These are phyloP conservation scores for Lentinula sp. DNA, from an alignment of 768 basidiomycete genomes.

Conservation along the genomic window DNA sequence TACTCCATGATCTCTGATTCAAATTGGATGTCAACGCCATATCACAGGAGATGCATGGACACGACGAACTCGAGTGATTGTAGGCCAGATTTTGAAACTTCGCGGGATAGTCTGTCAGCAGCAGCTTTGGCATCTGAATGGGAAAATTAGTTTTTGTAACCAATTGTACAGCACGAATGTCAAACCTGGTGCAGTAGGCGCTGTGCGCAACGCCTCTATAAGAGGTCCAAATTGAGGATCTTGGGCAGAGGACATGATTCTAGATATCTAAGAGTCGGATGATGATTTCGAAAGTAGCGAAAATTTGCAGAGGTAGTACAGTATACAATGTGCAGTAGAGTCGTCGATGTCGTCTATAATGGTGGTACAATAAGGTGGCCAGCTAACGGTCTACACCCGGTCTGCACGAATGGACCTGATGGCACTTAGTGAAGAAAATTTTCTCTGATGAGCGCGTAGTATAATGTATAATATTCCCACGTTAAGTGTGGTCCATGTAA, in stretches of 20 bases:
- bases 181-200: constrained; percentile 59
- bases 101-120: constrained; percentile 72
- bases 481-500: too few species aligned
- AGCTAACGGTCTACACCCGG: not conserved
- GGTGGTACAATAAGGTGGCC: constrained; percentile 3
- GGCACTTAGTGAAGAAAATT: not conserved
- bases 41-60: not conserved
- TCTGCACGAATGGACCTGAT: not conserved
- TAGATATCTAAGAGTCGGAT: constrained; percentile 7
- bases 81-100: constrained; percentile 58
- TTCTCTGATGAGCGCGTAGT: not conserved
- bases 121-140: constrained; percentile 76
- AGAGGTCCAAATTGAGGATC: constrained; percentile 38
- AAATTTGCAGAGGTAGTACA: not conserved
- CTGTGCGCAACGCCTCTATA: constrained; percentile 45
- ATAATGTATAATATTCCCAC: not conserved
- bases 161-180: not conserved
- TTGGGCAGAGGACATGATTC: constrained; percentile 35
- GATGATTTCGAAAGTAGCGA: constrained; percentile 7
- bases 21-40: not conserved
- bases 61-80: constrained; percentile 50
- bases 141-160: constrained; percentile 8
- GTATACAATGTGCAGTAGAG: not conserved
- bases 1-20: constrained; percentile 51
- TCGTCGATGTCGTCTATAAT: constrained; percentile 4